phyloP scores from a whole-genome alignment of 2,329 filamentous ascomycete species.

The Coccinonectria pachysandricola region DNA sequence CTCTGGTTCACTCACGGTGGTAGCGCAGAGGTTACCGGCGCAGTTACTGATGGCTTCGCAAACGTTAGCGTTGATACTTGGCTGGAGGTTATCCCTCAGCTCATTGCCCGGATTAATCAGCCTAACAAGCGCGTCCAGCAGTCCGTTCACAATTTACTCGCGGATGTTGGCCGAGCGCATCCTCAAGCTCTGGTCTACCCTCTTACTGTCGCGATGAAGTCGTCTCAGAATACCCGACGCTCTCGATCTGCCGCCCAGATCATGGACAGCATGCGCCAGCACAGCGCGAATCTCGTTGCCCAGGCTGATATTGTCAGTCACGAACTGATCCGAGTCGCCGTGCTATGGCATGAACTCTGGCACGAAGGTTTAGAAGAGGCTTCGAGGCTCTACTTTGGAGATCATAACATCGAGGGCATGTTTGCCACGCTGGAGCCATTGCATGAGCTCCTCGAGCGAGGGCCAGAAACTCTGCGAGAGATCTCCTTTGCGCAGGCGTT shows the following conservation, averaged over 20 bases:
- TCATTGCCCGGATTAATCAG: slow-evolving; percentile 96
- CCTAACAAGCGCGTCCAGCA: slow-evolving; percentile 80
- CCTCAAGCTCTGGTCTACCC: slow-evolving; percentile 96
- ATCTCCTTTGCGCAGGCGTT: slow-evolving; percentile 98
- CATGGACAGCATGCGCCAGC: slow-evolving; percentile 96
- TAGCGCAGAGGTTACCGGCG: slow-evolving; percentile 74
- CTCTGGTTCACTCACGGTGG: slow-evolving; percentile 95
- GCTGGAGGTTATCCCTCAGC: slow-evolving; percentile 94
- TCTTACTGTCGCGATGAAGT: slow-evolving; percentile 96
- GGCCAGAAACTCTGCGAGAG: slow-evolving; percentile 86
- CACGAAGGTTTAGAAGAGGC: slow-evolving; percentile 97
- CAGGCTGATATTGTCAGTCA: slow-evolving; percentile 93
- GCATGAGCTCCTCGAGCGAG: slow-evolving; percentile 82
- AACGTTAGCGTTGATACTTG: slow-evolving; percentile 95
- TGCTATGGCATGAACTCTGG: slow-evolving; percentile 98
- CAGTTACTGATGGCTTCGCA: slow-evolving; percentile 81
- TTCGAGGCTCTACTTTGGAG: slow-evolving; percentile 90
- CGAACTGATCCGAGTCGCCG: slow-evolving; percentile 92
- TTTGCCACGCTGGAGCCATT: slow-evolving; percentile 81
- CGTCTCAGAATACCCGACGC: slow-evolving; percentile 66
- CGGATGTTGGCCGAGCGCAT: slow-evolving; percentile 86
- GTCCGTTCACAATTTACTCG: slow-evolving; percentile 83
- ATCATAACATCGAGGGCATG: slow-evolving; percentile 97
- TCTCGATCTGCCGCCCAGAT: slow-evolving; percentile 84
- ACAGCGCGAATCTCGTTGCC: slow-evolving; percentile 84